phyloP scores from a whole-genome alignment of 73 alveolate genomes.

The Paramecium tetraurelia region DNA sequence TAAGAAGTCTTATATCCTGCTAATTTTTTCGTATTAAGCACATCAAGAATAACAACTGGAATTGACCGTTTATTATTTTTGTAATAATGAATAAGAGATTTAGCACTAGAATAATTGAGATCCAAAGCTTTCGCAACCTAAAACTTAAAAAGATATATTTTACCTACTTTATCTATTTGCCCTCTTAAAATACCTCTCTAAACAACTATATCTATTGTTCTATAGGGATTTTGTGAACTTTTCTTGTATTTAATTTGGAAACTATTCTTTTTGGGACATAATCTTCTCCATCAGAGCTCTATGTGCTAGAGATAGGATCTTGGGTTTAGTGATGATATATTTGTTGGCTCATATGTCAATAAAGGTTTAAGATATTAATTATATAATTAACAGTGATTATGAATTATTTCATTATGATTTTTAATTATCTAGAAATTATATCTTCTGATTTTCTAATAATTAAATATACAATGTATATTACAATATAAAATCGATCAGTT shows the following conservation, averaged over 20 bases:
- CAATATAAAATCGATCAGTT: neutral
- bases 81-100: conserved; percentile 29
- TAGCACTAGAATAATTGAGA: conserved; percentile 12
- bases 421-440: neutral
- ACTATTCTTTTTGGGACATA: neutral
- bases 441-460: neutral
- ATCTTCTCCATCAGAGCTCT: neutral
- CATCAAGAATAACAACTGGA: neutral
- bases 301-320: neutral
- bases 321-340: neutral
- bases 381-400: neutral
- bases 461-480: neutral
- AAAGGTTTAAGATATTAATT: neutral
- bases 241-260: neutral
- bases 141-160: neutral
- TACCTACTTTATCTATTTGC: conserved; percentile 3
- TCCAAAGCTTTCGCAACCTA: conserved; percentile 19
- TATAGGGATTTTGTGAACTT: neutral
- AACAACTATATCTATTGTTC: neutral
- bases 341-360: neutral
- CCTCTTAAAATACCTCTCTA: neutral
- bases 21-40: neutral
- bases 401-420: neutral
- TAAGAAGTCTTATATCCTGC: neutral
- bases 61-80: neutral